Evolutionary conservation across 1,139 yeast genomes (phyloP).

Genomic region (Candida sanyaensis): DNA sequence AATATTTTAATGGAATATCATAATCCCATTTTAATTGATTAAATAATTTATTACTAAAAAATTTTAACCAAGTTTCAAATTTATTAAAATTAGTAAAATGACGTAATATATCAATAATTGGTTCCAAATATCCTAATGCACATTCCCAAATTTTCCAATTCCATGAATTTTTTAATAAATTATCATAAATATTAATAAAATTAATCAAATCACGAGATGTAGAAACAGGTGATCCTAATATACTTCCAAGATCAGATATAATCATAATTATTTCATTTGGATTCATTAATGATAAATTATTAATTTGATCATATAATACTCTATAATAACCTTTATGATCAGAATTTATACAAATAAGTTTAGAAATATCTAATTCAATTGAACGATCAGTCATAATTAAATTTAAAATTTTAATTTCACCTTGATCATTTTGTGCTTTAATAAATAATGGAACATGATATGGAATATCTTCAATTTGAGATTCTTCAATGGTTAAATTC

Average conservation of each 20-base stretch:
- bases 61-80: slow-evolving; percentile 25
- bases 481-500: slow-evolving; percentile 23
- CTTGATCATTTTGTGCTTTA: slow-evolving; percentile 26
- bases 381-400: slow-evolving; percentile 52
- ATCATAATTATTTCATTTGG: slow-evolving; percentile 34
- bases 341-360: slow-evolving; percentile 38
- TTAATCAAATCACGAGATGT: slow-evolving; percentile 26
- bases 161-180: slow-evolving; percentile 21
- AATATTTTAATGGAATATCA: slow-evolving; percentile 6
- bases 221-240: slow-evolving; percentile 25
- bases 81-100: slow-evolving; percentile 28
- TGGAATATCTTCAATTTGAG: slow-evolving; percentile 44
- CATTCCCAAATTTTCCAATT: slow-evolving; percentile 30
- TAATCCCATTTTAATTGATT: slow-evolving; percentile 24
- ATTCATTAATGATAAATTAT: slow-evolving; percentile 26
- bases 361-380: slow-evolving; percentile 32
- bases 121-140: slow-evolving; percentile 35
- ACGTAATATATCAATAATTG: slow-evolving; percentile 27
- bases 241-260: slow-evolving; percentile 38
- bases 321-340: slow-evolving; percentile 51
- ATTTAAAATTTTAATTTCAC: slow-evolving; percentile 34
- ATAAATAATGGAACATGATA: slow-evolving; percentile 57
- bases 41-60: slow-evolving; percentile 20
- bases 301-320: slow-evolving; percentile 24
- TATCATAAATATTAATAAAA: slow-evolving; percentile 30